Evolutionary conservation across 257 asterid genomes (phyloP).

Genomic region (Solanum medicagineum): DNA sequence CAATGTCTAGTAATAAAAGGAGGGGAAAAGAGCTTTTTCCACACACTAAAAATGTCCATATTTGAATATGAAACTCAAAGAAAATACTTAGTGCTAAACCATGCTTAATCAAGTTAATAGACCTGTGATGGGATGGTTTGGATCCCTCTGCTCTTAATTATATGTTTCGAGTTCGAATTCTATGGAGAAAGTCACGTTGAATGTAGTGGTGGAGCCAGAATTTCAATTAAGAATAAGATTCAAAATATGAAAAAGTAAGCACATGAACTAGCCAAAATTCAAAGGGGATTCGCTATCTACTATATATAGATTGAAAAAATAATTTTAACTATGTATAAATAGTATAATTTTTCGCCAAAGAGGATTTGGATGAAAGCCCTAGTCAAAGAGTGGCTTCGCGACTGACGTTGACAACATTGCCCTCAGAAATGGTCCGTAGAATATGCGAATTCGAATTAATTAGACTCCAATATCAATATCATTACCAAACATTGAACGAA

Average conservation of each 20-base stretch:
- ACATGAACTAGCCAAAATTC: too few relatives aligned
- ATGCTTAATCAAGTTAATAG: not conserved
- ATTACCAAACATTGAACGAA: not conserved
- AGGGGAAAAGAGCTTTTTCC: not conserved
- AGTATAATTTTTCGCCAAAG: too few relatives aligned
- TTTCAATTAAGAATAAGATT: too few relatives aligned
- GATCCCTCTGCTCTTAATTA: not conserved
- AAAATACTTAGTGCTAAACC: not conserved
- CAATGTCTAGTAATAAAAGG: not conserved
- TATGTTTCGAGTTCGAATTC: not conserved
- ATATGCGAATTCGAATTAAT: not conserved
- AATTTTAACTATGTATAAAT: too few relatives aligned
- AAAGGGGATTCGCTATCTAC: too few relatives aligned
- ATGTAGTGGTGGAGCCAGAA: fast-evolving
- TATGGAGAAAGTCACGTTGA: too few relatives aligned
- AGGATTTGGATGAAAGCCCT: too few relatives aligned
- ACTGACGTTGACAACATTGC: too few relatives aligned
- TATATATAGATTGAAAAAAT: too few relatives aligned
- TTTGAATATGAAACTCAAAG: not conserved
- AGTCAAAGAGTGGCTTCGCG: too few relatives aligned
- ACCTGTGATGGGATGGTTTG: not conserved
- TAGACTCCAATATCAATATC: not conserved
- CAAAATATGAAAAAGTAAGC: too few relatives aligned
- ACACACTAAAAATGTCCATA: not conserved
- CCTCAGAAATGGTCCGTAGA: not conserved